Evolutionary conservation across 75 land plant genomes (phyloP), one percentile per base, ranked within the genome.

Genomic region (Pinus taeda): DNA sequence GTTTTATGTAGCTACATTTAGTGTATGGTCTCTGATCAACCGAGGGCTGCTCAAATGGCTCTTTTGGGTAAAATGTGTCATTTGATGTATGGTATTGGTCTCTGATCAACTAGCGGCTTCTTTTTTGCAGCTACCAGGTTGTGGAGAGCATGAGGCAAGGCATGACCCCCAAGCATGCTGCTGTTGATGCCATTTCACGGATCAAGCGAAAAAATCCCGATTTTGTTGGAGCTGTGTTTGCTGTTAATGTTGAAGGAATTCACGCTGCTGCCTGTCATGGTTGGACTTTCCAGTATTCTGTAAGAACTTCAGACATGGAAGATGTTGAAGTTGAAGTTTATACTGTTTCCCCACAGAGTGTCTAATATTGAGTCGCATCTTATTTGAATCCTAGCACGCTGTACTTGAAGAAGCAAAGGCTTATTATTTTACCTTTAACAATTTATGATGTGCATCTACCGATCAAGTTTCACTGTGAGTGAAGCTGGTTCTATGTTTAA

Each of bases 241-340:
- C 99, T n/a, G 64, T 96, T 21, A 85, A 89, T 60, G 86, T 79
- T 81, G 56, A 83, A 58, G 98, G 98, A 4, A 83, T 78, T 30
- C 99, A 96, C 81, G 95, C 90, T 12, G 99, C 93, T 56, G 98
- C 99, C 71, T 96, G 99, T 79, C 90, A 96, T 86, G 99, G 99
- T 64, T 96, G 99, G 99, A 88, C 89, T 9, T 96, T 96, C 74
- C 87, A 94, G 79, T 96, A 96, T 78, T 90, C 99, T 3, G 93
- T 96, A 11, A 87, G 85, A 79, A 90, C 82, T 60, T 71, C 87
- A 4, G 83, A 75, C 66, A 94, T 89, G 92, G 74, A 90, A 15
- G 98, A 90, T 83, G 98, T 92, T 15, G 72, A 83, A n/a, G n/a
- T n/a, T n/a, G n/a, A n/a, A 81, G 89, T 96, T 2, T 88, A 84